Evolutionary conservation across 2,329 filamentous ascomycete species (phyloP), one percentile per base, ranked within the genome.

Genomic region (Dothiorella sarmentorum): DNA sequence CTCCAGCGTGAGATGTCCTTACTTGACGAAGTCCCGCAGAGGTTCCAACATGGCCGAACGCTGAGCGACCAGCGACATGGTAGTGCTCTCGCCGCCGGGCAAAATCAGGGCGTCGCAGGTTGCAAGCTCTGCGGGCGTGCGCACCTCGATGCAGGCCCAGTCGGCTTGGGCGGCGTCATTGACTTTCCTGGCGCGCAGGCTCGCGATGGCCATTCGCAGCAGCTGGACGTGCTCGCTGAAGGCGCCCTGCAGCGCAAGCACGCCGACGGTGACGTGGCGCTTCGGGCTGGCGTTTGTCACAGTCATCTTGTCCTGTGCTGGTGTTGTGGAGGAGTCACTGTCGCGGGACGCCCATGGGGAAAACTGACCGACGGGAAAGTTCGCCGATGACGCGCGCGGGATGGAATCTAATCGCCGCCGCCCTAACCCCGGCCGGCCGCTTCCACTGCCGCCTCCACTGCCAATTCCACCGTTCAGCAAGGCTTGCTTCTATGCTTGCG

Each of bases 21-120:
- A 93, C 87, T 96, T 96, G 69, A 97, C 92, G 74, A 96, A 99
- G 29, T 92, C 83, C 56, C 91, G 80, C 62, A 99, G 76, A 3
- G 91, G 91, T 66, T 95, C 90, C 58, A 99, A 76, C 33, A 99
- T 76, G 15, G 87, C 86, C 0, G 89, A 91, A 63, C 92, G 84
- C 20, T 85, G 85, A 3, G 94, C 94, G 15, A 97, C 89, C 27
- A 97, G 82, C 10, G 91, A 90, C 65, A 99, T 95, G 3, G 93
- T 88, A 1, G 94, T 97, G 75, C 91, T 96, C 74, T 99, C 94
- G 62, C 94, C 94, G 55, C 94, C 94, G 3, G 94, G 94, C 45
- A 99, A 85, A 69, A 99, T 85, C 42, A 99, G 82, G 24, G 85
- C 93, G 73, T 93, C 85, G 75, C 92, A 97, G 65, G 71, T 73